These are phyloP conservation scores for Beauveria australis DNA, from an alignment of 2,329 filamentous ascomycete genomes.

Conservation along the genomic window DNA sequence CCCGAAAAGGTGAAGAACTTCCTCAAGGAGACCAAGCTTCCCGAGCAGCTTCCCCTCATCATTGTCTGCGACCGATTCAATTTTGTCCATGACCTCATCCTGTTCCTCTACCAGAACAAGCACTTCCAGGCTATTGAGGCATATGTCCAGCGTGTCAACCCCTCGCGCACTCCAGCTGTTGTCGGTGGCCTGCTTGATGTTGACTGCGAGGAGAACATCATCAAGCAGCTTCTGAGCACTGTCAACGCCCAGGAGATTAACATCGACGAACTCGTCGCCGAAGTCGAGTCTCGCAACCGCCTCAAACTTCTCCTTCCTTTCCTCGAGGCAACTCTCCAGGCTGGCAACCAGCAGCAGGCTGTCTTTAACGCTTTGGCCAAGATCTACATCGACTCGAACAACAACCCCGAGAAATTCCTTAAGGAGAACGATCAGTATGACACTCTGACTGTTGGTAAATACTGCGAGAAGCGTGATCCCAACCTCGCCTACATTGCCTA, in stretches of 20 bases:
- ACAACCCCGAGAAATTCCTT: slow-evolving; percentile 93
- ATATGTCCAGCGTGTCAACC: slow-evolving; percentile 96
- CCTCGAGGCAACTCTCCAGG: slow-evolving; percentile 82
- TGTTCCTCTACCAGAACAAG: slow-evolving; percentile 97
- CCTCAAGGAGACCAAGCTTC: slow-evolving; percentile 87
- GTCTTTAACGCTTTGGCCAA: slow-evolving; percentile 97
- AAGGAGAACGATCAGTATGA: slow-evolving; percentile 98
- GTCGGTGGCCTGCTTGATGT: slow-evolving; percentile 91
- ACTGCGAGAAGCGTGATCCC: slow-evolving; percentile 97
- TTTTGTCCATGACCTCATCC: slow-evolving; percentile 91
- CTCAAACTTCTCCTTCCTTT: slow-evolving; percentile 94
- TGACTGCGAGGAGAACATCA: slow-evolving; percentile 92
- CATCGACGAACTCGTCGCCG: slow-evolving; percentile 85
- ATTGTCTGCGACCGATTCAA: slow-evolving; percentile 99
- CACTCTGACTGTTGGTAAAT: slow-evolving; percentile 85
- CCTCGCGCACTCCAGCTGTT: slow-evolving; percentile 80
- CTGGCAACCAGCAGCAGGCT: slow-evolving; percentile 90
- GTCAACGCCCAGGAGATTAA: slow-evolving; percentile 80
- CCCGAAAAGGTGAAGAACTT: slow-evolving; percentile 98
- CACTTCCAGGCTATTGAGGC: slow-evolving; percentile 98
- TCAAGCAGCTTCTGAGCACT: slow-evolving; percentile 81
- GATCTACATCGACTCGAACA: slow-evolving; percentile 99
- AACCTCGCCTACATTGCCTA: slow-evolving; percentile 94
- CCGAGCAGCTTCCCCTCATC: slow-evolving; percentile 90
- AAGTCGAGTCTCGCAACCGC: slow-evolving; percentile 93